phyloP scores from a whole-genome alignment of 2,329 filamentous ascomycete genomes.

The Aspergillus fumigatiaffinis region DNA sequence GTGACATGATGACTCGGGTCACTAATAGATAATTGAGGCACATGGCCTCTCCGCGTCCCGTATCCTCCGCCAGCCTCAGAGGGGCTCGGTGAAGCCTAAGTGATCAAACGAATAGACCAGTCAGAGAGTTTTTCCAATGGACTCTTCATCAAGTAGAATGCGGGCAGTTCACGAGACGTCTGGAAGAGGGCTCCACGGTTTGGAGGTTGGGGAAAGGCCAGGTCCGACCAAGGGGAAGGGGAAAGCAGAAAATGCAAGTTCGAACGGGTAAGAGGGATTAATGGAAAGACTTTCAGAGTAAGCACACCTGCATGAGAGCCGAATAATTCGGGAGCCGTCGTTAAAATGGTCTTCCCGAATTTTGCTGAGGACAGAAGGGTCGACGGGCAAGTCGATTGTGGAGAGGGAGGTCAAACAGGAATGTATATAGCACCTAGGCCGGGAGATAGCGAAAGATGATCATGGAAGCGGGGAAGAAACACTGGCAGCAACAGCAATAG shows the following conservation, averaged over 20 bases:
- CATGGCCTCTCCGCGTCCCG: slow-evolving; percentile 54
- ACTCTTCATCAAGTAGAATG: neutral
- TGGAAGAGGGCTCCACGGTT: neutral
- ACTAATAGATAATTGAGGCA: slow-evolving; percentile 66
- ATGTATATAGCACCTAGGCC: slow-evolving; percentile 35
- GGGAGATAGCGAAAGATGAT: slow-evolving; percentile 27
- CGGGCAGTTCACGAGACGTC: neutral
- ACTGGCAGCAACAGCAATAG: neutral
- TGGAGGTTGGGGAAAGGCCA: neutral
- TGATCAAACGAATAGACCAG: neutral
- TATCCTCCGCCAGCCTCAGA: slow-evolving; percentile 44
- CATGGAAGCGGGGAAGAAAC: slow-evolving; percentile 39
- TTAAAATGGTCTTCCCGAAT: slow-evolving; percentile 19
- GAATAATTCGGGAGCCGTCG: slow-evolving; percentile 25
- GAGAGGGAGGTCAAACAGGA: slow-evolving; percentile 25
- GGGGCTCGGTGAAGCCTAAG: slow-evolving; percentile 40
- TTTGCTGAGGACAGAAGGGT: slow-evolving; percentile 23
- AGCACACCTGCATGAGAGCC: slow-evolving; percentile 38
- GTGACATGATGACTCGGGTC: slow-evolving; percentile 93
- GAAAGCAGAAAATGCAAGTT: slow-evolving; percentile 2
- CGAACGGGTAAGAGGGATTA: slow-evolving; percentile 4
- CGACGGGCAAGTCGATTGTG: slow-evolving; percentile 20
- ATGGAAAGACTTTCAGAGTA: neutral
- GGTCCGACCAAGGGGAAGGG: neutral
- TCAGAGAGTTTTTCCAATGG: slow-evolving; percentile 7